Evolutionary conservation across 164 flowering plant species (phyloP).

Genomic region (Tetracentron sinense): DNA sequence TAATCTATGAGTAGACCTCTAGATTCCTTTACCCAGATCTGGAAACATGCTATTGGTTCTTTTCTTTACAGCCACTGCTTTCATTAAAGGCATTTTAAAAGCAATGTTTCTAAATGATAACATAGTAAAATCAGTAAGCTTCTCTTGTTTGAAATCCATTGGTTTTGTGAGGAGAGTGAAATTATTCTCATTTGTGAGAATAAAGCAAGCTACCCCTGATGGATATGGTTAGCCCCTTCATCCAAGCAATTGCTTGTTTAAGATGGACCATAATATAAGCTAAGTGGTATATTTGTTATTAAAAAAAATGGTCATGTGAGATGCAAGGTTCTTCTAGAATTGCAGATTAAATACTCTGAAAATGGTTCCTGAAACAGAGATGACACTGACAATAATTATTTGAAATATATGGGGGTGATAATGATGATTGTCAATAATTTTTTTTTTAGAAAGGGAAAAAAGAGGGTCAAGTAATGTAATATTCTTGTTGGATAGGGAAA

Average conservation of each 20-base stretch:
- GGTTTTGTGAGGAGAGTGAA: conserved; percentile 11
- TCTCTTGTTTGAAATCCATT: background rate
- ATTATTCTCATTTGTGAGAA: conserved; percentile 12
- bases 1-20: conserved; percentile 8
- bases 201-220: too few species aligned
- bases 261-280: background rate
- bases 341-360: too few species aligned
- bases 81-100: conserved; percentile 21
- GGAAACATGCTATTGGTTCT: conserved; percentile 11
- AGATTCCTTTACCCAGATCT: conserved; percentile 23
- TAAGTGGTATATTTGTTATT: too few species aligned
- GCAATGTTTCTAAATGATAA: conserved; percentile 30
- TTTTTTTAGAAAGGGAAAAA: background rate
- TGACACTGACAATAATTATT: background rate
- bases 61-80: conserved; percentile 7
- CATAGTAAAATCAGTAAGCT: conserved; percentile 24
- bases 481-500: background rate
- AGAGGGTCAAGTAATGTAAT: conserved; percentile 9
- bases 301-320: too few species aligned
- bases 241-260: too few species aligned
- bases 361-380: too few species aligned
- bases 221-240: too few species aligned
- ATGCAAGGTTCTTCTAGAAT: too few species aligned
- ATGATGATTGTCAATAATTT: too few species aligned
- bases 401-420: conserved; percentile 5